Evolutionary conservation across 495 filamentous ascomycete genomes (phyloP).

Genomic region (Aspergillus bertholletiae): DNA sequence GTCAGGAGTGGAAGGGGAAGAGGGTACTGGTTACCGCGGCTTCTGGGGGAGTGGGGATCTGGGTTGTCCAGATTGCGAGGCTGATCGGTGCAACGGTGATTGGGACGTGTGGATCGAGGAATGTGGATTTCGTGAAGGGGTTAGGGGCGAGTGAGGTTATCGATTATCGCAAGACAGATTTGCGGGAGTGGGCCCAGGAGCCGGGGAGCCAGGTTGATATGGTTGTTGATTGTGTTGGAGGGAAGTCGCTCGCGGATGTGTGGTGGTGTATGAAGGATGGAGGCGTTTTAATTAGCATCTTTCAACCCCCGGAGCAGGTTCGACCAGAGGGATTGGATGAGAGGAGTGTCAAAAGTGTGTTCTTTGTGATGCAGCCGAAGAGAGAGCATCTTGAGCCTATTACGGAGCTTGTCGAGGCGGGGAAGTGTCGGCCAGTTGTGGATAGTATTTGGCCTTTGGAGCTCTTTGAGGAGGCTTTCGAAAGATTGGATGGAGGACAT

Average conservation of each 20-base stretch:
- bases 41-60: conserved; percentile 51
- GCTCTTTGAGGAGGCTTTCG: conserved; percentile 41
- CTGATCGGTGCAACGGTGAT: conserved; percentile 40
- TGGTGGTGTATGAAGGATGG: conserved; percentile 44
- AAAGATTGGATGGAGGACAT: conserved; percentile 40
- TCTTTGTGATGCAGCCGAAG: conserved; percentile 43
- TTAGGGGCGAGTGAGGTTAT: conserved; percentile 46
- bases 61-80: conserved; percentile 53
- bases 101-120: conserved; percentile 36
- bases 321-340: conserved; percentile 29
- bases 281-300: conserved; percentile 48
- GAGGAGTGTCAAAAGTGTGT: conserved; percentile 30
- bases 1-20: conserved; percentile 22
- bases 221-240: conserved; percentile 51
- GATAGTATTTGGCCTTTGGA: conserved; percentile 49
- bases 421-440: conserved; percentile 32
- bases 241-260: conserved; percentile 37
- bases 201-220: conserved; percentile 37
- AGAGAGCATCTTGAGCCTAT: conserved; percentile 39
- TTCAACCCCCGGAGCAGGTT: conserved; percentile 41
- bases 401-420: conserved; percentile 39
- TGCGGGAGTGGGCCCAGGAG: conserved; percentile 33
- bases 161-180: conserved; percentile 35
- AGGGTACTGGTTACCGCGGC: conserved; percentile 49
- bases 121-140: conserved; percentile 34